Evolutionary conservation across 1,284 basidiomycete genomes (phyloP), one percentile per base, ranked within the genome.

Genomic region (Ceratobasidium sp.): DNA sequence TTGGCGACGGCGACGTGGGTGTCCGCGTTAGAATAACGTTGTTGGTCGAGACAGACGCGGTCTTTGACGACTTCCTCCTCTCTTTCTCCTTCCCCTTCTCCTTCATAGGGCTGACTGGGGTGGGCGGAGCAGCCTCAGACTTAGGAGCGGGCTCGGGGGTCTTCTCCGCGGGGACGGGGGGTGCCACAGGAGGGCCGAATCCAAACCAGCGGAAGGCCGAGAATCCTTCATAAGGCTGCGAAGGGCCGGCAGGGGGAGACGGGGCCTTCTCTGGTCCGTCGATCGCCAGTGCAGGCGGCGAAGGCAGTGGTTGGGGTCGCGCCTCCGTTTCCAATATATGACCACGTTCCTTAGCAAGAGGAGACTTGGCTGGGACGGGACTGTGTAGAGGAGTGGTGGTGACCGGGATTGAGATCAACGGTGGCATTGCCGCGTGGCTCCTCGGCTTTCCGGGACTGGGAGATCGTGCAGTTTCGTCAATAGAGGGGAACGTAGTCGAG

Each of bases 161-260:
- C 66, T 68, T 54, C 20, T 50, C 65, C 14, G 30, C 48, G 20
- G 60, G 60, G 20, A n/a, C 54, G 16, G 38, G 16, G 10, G 20
- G 7, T 5, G 73, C 18, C 1, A 33, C 16, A 10, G 60, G 46
- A 1, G 30, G 4, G 1, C 60, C 60, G n/a, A 66, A 75, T 27
- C 73, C 73, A 50, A 75, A 62, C 73, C 73, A 75, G 20, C 73
- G 73, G 60, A 75, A 65, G n/a, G 60, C 60, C 18, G 59, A 54
- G 50, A 75, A 65, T 27, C 57, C 59, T 16, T 38, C 73, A 7
- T 38, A 41, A 8, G 52, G 27, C 14, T 46, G n/a, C 33, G 60
- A 38, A 23, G 70, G 12, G 7, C 18, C 41, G 18, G 44, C 23
- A n/a, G 46, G 20, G 23, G 62, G 46, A 41, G 59, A 12, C 27